These are phyloP conservation scores for Cladorrhinum sp. DNA, from an alignment of 2,329 filamentous ascomycete species.

Conservation along the genomic window DNA sequence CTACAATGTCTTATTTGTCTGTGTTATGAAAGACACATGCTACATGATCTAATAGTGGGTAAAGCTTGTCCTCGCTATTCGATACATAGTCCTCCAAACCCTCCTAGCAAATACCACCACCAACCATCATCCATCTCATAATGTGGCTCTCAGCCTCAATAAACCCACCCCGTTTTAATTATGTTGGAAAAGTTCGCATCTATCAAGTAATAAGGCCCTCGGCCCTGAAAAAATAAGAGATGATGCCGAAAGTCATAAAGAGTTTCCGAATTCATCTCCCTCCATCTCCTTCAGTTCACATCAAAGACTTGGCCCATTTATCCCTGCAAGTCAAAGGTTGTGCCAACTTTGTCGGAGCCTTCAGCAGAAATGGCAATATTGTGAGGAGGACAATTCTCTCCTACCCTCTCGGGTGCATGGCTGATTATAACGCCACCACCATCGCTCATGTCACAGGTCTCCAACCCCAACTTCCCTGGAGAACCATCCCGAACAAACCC, in stretches of 20 bases:
- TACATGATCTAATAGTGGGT: neutral
- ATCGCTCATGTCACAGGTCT: slow-evolving; percentile 32
- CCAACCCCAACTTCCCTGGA: slow-evolving; percentile 22
- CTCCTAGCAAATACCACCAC: neutral
- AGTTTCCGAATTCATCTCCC: neutral
- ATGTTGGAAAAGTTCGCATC: neutral
- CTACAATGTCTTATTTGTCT: neutral
- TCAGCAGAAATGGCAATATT: slow-evolving; percentile 32
- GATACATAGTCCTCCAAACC: neutral
- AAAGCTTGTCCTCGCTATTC: neutral
- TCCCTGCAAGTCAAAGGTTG: slow-evolving; percentile 11
- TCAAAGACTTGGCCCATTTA: neutral
- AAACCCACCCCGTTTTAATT: neutral
- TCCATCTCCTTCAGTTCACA: neutral
- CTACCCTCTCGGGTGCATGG: slow-evolving; percentile 35
- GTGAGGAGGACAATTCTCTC: slow-evolving; percentile 45
- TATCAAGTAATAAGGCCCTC: neutral
- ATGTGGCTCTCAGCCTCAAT: neutral
- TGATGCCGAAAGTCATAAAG: neutral
- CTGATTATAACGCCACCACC: slow-evolving; percentile 20
- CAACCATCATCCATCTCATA: neutral
- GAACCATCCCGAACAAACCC: slow-evolving; percentile 20
- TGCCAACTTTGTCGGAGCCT: slow-evolving; percentile 27
- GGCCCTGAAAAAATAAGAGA: neutral
- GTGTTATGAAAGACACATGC: neutral